Evolutionary conservation across 2,329 filamentous ascomycete species (phyloP).

Genomic region (Shiraia bambusicola): DNA sequence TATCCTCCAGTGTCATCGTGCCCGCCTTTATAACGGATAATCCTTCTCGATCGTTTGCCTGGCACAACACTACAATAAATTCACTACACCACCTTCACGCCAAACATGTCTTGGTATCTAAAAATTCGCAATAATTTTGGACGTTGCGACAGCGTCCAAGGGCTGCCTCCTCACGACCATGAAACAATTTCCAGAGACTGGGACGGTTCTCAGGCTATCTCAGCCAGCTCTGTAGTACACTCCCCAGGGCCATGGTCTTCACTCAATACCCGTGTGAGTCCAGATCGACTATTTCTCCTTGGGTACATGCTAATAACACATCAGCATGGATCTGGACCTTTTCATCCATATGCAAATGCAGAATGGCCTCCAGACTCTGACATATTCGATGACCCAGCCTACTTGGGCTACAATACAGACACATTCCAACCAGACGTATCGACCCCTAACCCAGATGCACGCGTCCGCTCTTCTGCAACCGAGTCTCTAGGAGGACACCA

Average conservation of each 20-base stretch:
- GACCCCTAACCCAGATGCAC: not conserved
- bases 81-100: not conserved
- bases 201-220: not conserved
- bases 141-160: conserved; percentile 1
- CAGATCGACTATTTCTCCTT: not conserved
- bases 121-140: not conserved
- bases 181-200: not conserved
- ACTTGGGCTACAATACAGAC: no score
- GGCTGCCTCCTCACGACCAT: not conserved
- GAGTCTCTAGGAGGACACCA: not conserved
- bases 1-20: no score
- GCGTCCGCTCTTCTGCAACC: not conserved
- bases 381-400: no score
- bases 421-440: no score
- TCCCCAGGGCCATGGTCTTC: conserved; percentile 7
- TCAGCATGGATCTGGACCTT: conserved; percentile 1
- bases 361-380: not conserved
- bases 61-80: not conserved
- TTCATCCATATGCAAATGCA: not conserved
- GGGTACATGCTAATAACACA: not conserved
- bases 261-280: conserved; percentile 6
- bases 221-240: conserved; percentile 1
- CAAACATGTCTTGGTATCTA: conserved; percentile 2
- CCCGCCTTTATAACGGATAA: no score
- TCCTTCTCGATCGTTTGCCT: not conserved